These are phyloP conservation scores for Phytophthora chlamydospora DNA, from an alignment of 352 stramenopile species.

Conservation along the genomic window DNA sequence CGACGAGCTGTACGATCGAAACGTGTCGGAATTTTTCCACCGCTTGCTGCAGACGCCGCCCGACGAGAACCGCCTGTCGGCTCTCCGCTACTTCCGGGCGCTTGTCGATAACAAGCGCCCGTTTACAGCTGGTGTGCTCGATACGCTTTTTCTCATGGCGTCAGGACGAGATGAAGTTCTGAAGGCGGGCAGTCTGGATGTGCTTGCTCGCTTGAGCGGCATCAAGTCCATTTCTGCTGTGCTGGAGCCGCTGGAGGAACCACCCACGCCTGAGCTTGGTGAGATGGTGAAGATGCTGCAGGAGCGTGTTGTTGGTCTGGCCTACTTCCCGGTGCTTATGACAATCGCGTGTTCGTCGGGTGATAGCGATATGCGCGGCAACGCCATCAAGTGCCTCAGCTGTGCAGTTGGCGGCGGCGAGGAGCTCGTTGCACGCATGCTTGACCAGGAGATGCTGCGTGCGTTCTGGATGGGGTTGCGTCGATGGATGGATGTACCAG, in stretches of 20 bases:
- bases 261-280: conserved; percentile 44
- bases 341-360: conserved; percentile 54
- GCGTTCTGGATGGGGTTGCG: conserved; percentile 68
- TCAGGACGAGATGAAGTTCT: conserved; percentile 60
- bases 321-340: conserved; percentile 74
- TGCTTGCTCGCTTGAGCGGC: conserved; percentile 60
- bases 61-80: conserved; percentile 76
- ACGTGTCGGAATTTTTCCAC: conserved; percentile 80
- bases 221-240: conserved; percentile 59
- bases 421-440: conserved; percentile 60
- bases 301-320: conserved; percentile 60
- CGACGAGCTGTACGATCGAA: conserved; percentile 61
- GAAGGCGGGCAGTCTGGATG: conserved; percentile 55
- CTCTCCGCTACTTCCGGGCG: conserved; percentile 70
- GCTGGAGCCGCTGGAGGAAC: conserved; percentile 48
- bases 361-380: conserved; percentile 49
- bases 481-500: conserved; percentile 63
- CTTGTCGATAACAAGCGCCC: conserved; percentile 62
- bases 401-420: conserved; percentile 64
- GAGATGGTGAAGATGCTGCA: conserved; percentile 63
- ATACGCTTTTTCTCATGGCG: conserved; percentile 77
- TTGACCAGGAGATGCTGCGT: conserved; percentile 75
- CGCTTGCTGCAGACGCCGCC: conserved; percentile 75
- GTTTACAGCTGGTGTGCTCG: conserved; percentile 62
- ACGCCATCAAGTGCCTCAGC: conserved; percentile 77